Base-by-base conservation (phyloP, 129 eudicot species). In the Artemisia tridentata region DNA sequence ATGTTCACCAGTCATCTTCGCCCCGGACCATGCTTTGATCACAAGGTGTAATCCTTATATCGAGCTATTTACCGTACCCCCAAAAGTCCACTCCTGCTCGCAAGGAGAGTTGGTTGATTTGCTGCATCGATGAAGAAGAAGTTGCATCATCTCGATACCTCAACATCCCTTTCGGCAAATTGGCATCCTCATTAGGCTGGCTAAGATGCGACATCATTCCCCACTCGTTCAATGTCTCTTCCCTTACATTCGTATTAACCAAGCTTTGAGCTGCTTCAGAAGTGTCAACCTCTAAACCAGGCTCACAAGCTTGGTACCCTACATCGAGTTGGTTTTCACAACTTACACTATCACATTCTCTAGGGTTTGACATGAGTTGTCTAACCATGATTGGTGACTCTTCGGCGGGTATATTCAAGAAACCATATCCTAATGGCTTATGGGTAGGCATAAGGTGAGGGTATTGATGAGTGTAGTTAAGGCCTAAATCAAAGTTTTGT, bases 31-130 rank as follows among this genome's bases (percentile, higher is more conserved):
- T 67, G 43, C 64, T 74, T 73, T 71, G 75, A 56, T 71, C 34
- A 71, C 43, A n/a, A 19, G 11, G 34, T 57, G 59, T 67, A 75
- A 25, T 17, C 21, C 5, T 56, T 11, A 58, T 14, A 57, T 59
- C 25, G 11, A 53, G n/a, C 73, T 79, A 86, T 65, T 86, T 88
- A 14, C 52, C 85, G 41, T 84, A 86, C 31, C 84, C 92, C 97
- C 95, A 91, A 56, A 91, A 91, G 49, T 87, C 88, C 84, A 79
- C 79, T 72, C 85, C 92, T 45, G 88, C 85, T 14, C 86, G 79
- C 64, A 85, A 83, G 16, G 96, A 86, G 34, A 86, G 80, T 50
- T 82, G 91, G 76, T 84, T 83, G 50, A 75, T 81, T 7, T 72
- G 90, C 70, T 82, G 88, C 80, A 78, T 75, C 1, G 87, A 69